Evolutionary conservation across 495 filamentous ascomycete species (phyloP), one percentile per base, ranked within the genome.

Genomic region (Penicillium paxilli): DNA sequence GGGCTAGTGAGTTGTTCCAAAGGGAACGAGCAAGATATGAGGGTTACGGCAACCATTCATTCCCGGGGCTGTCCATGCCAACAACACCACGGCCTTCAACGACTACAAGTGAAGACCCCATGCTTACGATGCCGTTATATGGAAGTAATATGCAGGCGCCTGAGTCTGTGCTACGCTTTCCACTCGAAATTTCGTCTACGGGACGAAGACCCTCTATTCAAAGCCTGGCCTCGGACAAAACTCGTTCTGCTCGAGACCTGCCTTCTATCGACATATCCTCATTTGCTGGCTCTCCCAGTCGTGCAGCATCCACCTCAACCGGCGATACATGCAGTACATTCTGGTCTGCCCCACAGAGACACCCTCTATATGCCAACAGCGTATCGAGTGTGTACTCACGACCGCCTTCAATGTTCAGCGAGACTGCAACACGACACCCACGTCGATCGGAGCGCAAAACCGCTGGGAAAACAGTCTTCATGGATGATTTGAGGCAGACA

Each of bases 1-100:
- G 91, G 91, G 91, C 92, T 0, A 97, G 92, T 63, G 90, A 92
- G 44, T 76, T 98, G 4, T 98, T 88, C 65, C 82, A 84, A 55
- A 80, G 86, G 47, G 93, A 97, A 59, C 87, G 90, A 50, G 81
- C 80, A 32, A 83, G 78, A 26, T 86, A 93, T 52, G 91, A 96
- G 55, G 84, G 85, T 45, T 82, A 79, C 25, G 80, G 80, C 16
- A 58, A 62, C 46, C 69, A 72, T 56, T 47, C 69, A 47, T 68
- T 80, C 57, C 65, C 79, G 58, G 65, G 79, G 58, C 51, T 79
- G 57, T 58, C 84, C 64, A 57, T 60, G 30, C 64, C 74, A 6
- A 65, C 55, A n/a, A 68, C 66, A 11, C 55, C 71, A 41, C 67
- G 75, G 2, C 69, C 83, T 22, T 76, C 81, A 35, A 83, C 81